phyloP scores from a whole-genome alignment of 2,329 filamentous ascomycete genomes.

The Xylogone sp. region DNA sequence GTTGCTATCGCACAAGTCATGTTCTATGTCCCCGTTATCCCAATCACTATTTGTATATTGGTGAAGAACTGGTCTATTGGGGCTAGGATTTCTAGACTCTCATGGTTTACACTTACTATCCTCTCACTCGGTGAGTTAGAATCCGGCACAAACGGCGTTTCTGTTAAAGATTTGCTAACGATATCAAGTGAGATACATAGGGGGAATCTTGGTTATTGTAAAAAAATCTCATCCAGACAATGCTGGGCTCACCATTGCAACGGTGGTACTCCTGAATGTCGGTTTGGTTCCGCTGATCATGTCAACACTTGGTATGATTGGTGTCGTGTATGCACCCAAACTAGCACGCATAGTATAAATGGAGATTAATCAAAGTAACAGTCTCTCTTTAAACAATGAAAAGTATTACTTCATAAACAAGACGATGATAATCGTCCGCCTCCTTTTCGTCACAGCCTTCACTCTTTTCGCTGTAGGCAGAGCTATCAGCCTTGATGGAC shows the following conservation, averaged over 20 bases:
- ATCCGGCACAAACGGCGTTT: not conserved
- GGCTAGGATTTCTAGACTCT: not conserved
- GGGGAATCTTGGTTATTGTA: conserved; percentile 24
- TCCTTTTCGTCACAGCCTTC: not conserved
- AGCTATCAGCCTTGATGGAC: not conserved
- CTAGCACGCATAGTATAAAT: not conserved
- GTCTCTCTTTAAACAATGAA: not conserved
- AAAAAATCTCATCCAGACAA: conserved; percentile 14
- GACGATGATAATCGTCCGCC: not conserved
- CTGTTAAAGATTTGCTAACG: not conserved
- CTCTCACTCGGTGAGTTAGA: not conserved
- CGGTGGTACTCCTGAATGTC: conserved; percentile 26
- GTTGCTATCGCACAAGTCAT: not conserved
- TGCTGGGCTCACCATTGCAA: conserved; percentile 22
- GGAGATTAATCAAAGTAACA: not conserved
- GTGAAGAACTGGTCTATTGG: not conserved
- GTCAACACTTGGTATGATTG: conserved; percentile 21
- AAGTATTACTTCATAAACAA: not conserved
- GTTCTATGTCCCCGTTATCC: not conserved
- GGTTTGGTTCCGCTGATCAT: conserved; percentile 26
- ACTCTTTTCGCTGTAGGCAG: not conserved
- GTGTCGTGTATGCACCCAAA: conserved; percentile 20
- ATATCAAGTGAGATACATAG: conserved; percentile 23
- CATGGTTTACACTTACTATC: not conserved
- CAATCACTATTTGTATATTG: not conserved